Evolutionary conservation across 1,284 basidiomycete genomes (phyloP).

Genomic region (Ganoderma meredithae): DNA sequence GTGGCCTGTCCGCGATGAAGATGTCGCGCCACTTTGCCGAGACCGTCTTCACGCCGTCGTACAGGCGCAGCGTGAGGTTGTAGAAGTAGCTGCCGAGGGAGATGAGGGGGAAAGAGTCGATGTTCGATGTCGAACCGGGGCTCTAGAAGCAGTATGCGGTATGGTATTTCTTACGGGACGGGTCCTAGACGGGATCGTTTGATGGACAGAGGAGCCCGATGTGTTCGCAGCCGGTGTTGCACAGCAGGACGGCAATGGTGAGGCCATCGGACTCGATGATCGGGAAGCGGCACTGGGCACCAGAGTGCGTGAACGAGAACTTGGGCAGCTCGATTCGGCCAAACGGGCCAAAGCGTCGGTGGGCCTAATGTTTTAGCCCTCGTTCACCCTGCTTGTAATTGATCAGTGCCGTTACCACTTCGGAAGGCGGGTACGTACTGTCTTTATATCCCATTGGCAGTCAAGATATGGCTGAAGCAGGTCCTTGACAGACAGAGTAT

Average conservation of each 20-base stretch:
- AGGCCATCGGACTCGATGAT: conserved; percentile 6
- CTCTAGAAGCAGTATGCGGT: not conserved
- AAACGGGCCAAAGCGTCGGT: not conserved
- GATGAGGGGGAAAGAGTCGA: not conserved
- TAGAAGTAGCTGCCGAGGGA: conserved; percentile 8
- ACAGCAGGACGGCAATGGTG: conserved; percentile 14
- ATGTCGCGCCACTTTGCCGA: conserved; percentile 13
- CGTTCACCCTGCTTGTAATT: too few species aligned
- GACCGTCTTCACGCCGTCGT: conserved; percentile 1
- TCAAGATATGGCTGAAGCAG: conserved; percentile 11
- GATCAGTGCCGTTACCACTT: not conserved
- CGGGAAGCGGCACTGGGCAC: conserved; percentile 7
- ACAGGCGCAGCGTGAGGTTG: not conserved
- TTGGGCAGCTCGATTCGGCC: conserved; percentile 5
- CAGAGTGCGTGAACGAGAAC: not conserved
- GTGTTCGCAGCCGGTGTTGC: not conserved
- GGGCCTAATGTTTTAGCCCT: not conserved
- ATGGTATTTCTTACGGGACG: not conserved
- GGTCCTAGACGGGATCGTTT: not conserved
- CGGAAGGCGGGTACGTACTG: not conserved
- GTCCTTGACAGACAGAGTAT: not conserved
- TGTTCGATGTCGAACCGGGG: too few species aligned
- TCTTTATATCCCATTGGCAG: not conserved
- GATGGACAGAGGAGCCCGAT: conserved; percentile 15
- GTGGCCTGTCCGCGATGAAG: conserved; percentile 9